Conservation (phyloP, 2,329 filamentous ascomycete species). For the Clonostachys byssicola region DNA sequence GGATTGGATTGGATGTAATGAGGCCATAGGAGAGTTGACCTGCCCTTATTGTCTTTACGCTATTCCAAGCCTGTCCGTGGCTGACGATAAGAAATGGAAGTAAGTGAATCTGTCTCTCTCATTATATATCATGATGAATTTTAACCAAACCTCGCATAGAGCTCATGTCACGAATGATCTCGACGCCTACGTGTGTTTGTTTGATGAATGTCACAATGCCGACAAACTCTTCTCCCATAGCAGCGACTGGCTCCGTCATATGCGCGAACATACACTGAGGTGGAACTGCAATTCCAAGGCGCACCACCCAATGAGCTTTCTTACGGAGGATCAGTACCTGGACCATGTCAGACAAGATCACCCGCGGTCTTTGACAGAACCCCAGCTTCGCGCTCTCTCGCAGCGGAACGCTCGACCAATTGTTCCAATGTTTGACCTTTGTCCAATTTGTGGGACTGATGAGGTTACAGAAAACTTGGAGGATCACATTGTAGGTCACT, state of each 20-base stretch:
- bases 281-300: constrained; percentile 1
- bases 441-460: constrained; percentile 2
- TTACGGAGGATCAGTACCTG: background rate
- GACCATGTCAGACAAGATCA: constrained; percentile 1
- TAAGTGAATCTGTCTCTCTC: background rate
- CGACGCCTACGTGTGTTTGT: constrained; percentile 11
- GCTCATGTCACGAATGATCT: constrained; percentile 9
- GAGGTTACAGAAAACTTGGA: background rate
- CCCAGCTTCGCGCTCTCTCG: background rate
- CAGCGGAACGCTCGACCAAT: background rate
- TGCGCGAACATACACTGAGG: constrained; percentile 4
- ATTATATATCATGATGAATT: background rate
- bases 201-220: constrained; percentile 7
- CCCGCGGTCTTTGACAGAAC: background rate
- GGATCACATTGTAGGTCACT: constrained; percentile 3
- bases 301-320: background rate
- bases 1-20: constrained; percentile 6
- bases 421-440: background rate
- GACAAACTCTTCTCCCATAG: constrained; percentile 4
- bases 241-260: constrained; percentile 6
- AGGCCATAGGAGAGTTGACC: constrained; percentile 3
- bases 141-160: constrained; percentile 1
- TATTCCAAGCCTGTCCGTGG: constrained; percentile 1
- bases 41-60: constrained; percentile 8
- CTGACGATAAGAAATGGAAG: constrained; percentile 7